Conservation (phyloP, 1,284 basidiomycete species). For the Serendipita sp. region DNA sequence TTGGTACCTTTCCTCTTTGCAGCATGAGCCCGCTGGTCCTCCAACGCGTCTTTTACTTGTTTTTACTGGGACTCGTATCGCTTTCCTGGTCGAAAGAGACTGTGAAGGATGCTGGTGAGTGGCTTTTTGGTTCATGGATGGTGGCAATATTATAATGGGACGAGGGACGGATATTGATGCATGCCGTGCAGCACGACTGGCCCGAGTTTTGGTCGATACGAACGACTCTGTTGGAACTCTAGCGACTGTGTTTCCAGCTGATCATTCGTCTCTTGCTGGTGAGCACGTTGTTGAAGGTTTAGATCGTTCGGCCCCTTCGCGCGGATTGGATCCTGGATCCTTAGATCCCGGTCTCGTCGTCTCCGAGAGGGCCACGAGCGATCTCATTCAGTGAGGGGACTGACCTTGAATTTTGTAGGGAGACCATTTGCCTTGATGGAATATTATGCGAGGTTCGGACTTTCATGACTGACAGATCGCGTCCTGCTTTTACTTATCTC, state of each 20-base stretch:
- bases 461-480: not conserved
- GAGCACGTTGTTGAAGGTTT: constrained; percentile 9
- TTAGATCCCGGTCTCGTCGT: not conserved
- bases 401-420: constrained; percentile 21
- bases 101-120: constrained; percentile 17
- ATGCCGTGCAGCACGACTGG: constrained; percentile 25
- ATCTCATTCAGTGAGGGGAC: constrained; percentile 10
- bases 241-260: constrained; percentile 34
- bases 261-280: constrained; percentile 30
- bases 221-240: constrained; percentile 30
- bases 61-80: not conserved
- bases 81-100: constrained; percentile 14
- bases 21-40: too few species aligned
- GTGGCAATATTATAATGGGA: not conserved
- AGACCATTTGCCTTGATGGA: constrained; percentile 48
- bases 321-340: not conserved
- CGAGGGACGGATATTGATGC: not conserved
- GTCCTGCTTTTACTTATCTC: constrained; percentile 12
- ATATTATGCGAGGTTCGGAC: constrained; percentile 33
- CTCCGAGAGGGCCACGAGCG: not conserved
- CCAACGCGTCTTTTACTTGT: too few species aligned
- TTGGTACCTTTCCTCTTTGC: too few species aligned
- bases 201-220: constrained; percentile 29
- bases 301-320: not conserved
- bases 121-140: not conserved